Base-by-base conservation (phyloP, 208 protist genomes). In the Angomonas deanei region DNA sequence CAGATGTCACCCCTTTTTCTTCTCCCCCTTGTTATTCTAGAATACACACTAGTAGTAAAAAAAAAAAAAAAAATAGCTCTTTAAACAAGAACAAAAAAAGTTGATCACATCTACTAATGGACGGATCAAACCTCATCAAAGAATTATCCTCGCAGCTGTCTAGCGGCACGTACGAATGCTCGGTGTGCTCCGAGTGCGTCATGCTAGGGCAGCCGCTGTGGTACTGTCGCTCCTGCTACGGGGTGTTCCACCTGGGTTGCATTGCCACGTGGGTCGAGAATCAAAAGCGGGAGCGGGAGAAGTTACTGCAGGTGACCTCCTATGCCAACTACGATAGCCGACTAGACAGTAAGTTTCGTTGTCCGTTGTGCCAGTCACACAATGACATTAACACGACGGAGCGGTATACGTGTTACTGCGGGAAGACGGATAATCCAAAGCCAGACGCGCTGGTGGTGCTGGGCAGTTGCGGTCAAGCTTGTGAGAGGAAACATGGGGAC, bases 361-460 rank as follows among this genome's bases (percentile, higher is more conserved):
- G 88, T 56, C 85, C 88, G 8, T 62, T 88, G 21, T 94, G 88
- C 72, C 80, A 82, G 42, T 66, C 70, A 15, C 56, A 79, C 21
- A 48, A 64, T 54, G 32, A 49, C 4, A 64, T 63, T 15, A 56
- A 15, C 26, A 64, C 67, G 49, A 59, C 72, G 8, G 53, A 46
- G 21, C 65, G 68, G 28, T 91, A 79, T 61, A 60, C 10, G n/a
- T 94, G 88, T 64, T 94, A 83, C 65, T 94, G 88, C 58, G 88
- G 88, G 1, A 90, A 94, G 61, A 49, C 63, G 27, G 56, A 64
- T 39, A 66, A 82, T 33, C 88, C 88, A 33, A 21, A 50, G 2
- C 59, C 68, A 27, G 88, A 92, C 60, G 50, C 74, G 33, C 65
- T 84, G 69, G 70, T 92, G 15, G 81, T 94, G 49, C 88, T 76